phyloP scores from a whole-genome alignment of 78 protist species.

The Dictyostelium capitatum region DNA sequence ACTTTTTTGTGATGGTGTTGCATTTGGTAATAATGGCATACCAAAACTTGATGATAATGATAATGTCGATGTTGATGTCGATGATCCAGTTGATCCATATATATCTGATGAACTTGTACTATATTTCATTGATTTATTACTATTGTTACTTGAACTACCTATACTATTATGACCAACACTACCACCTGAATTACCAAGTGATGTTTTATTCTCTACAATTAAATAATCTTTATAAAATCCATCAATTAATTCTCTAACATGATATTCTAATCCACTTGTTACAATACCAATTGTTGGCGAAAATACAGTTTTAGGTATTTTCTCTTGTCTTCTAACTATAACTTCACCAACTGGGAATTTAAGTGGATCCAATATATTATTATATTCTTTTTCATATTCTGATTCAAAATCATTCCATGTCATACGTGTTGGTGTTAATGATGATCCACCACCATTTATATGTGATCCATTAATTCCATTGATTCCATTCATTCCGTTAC shows the following conservation, averaged over 20 bases:
- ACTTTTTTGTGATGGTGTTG: background rate
- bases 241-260: constrained; percentile 53
- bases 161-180: background rate
- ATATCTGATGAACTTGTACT: background rate
- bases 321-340: constrained; percentile 28
- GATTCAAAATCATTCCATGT: constrained; percentile 72
- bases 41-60: background rate
- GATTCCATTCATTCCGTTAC: background rate
- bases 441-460: background rate
- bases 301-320: constrained; percentile 39
- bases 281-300: constrained; percentile 75
- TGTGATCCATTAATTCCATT: background rate
- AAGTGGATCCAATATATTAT: constrained; percentile 15
- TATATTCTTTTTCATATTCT: constrained; percentile 61
- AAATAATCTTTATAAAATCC: constrained; percentile 67
- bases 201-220: constrained; percentile 33
- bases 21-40: background rate
- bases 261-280: constrained; percentile 40
- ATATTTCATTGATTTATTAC: background rate
- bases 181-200: background rate
- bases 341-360: constrained; percentile 67
- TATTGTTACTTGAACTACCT: background rate
- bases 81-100: background rate
- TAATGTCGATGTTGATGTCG: background rate
- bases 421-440: constrained; percentile 39